phyloP scores from a whole-genome alignment of 139 green algal genomes.

The Penium margaritaceum region DNA sequence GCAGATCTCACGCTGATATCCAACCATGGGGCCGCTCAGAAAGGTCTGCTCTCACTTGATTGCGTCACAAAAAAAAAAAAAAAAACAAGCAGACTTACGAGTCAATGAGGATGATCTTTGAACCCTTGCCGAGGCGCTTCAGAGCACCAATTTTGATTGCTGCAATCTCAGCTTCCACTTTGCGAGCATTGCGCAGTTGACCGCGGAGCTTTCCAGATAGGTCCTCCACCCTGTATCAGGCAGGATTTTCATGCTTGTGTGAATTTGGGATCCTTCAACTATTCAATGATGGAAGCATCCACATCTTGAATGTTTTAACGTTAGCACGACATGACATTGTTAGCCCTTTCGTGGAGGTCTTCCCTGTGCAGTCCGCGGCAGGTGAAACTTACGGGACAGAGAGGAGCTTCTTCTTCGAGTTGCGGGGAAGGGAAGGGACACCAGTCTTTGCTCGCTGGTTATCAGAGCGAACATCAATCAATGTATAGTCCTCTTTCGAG shows the following conservation, averaged over 20 bases:
- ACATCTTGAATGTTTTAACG: too few species aligned
- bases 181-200: constrained; percentile 25
- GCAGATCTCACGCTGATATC: too few species aligned
- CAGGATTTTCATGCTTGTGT: not conserved
- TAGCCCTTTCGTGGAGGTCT: too few species aligned
- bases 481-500: constrained; percentile 13
- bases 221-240: constrained; percentile 28
- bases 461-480: constrained; percentile 37
- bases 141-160: constrained; percentile 41
- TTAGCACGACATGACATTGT: too few species aligned
- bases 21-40: too few species aligned
- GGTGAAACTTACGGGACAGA: constrained; percentile 23
- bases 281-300: too few species aligned
- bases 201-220: constrained; percentile 30
- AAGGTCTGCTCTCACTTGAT: not conserved
- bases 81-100: constrained; percentile 1
- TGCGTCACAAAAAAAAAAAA: not conserved
- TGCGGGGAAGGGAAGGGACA: constrained; percentile 26
- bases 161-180: constrained; percentile 31
- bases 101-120: constrained; percentile 35
- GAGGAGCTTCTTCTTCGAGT: constrained; percentile 28
- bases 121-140: constrained; percentile 32
- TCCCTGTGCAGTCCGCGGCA: too few species aligned
- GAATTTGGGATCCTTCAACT: too few species aligned
- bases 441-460: constrained; percentile 13